phyloP scores from a whole-genome alignment of 371 early-diverging fungal species.

The Mortierella sp. region DNA sequence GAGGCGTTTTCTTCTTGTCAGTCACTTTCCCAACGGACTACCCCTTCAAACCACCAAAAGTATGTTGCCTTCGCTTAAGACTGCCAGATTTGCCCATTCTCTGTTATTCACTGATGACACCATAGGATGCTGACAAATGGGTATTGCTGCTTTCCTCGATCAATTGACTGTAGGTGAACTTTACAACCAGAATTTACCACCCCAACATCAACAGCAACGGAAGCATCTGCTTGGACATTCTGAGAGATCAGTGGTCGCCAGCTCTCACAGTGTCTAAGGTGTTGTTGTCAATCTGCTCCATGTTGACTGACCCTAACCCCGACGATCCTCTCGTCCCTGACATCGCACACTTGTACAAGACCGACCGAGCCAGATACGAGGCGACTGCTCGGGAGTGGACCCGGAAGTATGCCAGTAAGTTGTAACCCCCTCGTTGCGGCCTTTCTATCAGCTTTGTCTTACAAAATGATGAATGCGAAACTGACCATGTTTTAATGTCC shows the following conservation, averaged over 20 bases:
- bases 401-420: constrained; percentile 81
- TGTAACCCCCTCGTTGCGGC: too few species aligned
- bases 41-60: constrained; percentile 99
- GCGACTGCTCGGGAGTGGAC: constrained; percentile 94
- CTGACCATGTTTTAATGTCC: background rate
- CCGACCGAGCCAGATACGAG: constrained; percentile 90
- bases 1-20: constrained; percentile 97
- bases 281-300: constrained; percentile 95
- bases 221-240: constrained; percentile 97
- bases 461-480: too few species aligned
- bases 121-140: constrained; percentile 4
- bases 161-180: constrained; percentile 75
- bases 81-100: too few species aligned
- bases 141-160: constrained; percentile 2
- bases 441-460: too few species aligned
- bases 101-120: background rate
- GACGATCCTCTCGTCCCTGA: constrained; percentile 88
- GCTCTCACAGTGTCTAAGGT: constrained; percentile 99
- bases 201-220: constrained; percentile 99
- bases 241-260: constrained; percentile 99
- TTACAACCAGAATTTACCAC: constrained; percentile 98
- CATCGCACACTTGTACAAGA: constrained; percentile 97
- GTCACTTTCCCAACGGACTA: constrained; percentile 99
- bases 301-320: constrained; percentile 99
- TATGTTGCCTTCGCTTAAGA: too few species aligned